phyloP scores from a whole-genome alignment of 371 early-diverging fungal genomes.

The Circinella umbellata region DNA sequence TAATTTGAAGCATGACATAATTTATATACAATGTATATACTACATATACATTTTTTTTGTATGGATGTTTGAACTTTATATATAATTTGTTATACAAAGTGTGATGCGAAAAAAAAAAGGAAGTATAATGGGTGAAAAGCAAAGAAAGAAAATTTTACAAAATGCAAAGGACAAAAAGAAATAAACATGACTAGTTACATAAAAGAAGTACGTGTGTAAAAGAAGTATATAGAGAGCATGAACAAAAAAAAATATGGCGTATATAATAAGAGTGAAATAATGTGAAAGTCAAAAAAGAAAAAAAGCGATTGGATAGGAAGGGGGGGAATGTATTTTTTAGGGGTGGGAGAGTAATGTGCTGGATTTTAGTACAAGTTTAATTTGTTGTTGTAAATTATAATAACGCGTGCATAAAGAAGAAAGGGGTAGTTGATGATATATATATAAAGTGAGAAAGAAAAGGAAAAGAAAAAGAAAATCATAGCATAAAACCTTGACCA shows the following conservation, averaged over 20 bases:
- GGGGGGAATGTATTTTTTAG: no score
- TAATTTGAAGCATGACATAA: no score
- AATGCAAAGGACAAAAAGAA: conserved; percentile 1
- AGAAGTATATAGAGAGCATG: no score
- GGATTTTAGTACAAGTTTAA: no score
- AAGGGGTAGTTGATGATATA: background rate
- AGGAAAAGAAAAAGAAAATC: background rate
- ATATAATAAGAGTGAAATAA: background rate
- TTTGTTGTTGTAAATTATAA: background rate
- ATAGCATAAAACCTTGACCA: conserved; percentile 31
- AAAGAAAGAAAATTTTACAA: conserved; percentile 1
- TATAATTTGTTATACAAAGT: background rate
- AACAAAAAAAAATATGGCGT: background rate
- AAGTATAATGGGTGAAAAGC: background rate
- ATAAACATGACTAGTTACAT: conserved; percentile 10
- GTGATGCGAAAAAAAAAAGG: background rate
- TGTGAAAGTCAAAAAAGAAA: background rate
- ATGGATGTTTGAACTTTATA: no score
- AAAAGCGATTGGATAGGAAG: background rate
- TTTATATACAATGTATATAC: no score
- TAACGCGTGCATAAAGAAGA: background rate
- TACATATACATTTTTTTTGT: no score
- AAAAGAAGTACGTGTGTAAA: background rate
- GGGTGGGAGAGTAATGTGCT: background rate
- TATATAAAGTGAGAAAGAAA: background rate